A percentile compares a stretch with the other conserved stretches of the same genome.
Evolutionary conservation across 345 rosid species (phyloP).

Genomic region (Populus tremula): DNA sequence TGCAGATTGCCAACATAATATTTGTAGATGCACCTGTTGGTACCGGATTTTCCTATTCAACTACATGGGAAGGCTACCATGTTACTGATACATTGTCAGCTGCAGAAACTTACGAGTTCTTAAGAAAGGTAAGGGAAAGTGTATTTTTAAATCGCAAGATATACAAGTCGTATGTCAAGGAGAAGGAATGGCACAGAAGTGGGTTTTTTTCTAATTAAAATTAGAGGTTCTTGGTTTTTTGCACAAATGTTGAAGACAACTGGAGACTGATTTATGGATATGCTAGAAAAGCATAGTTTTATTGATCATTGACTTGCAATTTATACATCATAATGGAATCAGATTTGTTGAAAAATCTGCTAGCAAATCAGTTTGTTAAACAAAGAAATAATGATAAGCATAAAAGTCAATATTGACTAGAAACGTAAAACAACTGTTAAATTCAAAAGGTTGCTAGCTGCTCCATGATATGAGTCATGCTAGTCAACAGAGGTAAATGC

Average conservation of each 20-base stretch:
- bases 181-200: too few species aligned
- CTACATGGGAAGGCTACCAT: neutral
- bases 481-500: neutral
- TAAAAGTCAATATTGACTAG: neutral
- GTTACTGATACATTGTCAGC: constrained; percentile 17
- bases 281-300: neutral
- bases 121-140: constrained; percentile 29
- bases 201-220: too few species aligned
- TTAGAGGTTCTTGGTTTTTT: too few species aligned
- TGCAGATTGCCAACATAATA: constrained; percentile 15
- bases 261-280: neutral
- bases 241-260: neutral
- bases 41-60: constrained; percentile 42
- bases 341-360: neutral
- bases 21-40: constrained; percentile 41
- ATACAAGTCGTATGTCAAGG: too few species aligned
- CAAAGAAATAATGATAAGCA: neutral
- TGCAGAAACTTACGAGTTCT: constrained; percentile 15
- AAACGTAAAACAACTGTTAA: neutral
- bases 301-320: neutral
- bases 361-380: neutral
- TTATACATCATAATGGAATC: neutral
- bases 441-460: neutral
- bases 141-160: too few species aligned
- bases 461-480: too few species aligned